Percentiles rank a stretch among this genome's conserved stretches.
Conservation (phyloP, 495 filamentous ascomycete genomes). For the Hyaloscypha finlandica region DNA sequence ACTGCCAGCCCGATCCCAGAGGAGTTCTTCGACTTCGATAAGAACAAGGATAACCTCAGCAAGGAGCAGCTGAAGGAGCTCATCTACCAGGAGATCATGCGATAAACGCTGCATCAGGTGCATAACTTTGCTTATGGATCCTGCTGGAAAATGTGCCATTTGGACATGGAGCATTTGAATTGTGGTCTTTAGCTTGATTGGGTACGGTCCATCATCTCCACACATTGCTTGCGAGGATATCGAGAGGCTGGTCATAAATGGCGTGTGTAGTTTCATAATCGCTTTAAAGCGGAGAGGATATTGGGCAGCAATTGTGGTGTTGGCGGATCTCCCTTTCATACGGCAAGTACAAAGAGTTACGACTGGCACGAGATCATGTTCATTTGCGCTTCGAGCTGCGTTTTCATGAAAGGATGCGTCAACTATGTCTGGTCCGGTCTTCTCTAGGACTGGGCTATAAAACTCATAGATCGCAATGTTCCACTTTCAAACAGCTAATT, state of each 20-base stretch:
- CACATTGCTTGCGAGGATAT: background rate
- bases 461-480: constrained; percentile 11
- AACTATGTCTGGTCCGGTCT: background rate
- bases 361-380: constrained; percentile 11
- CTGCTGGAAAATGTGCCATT: background rate
- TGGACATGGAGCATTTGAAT: background rate
- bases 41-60: constrained; percentile 97
- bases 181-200: background rate
- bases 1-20: constrained; percentile 95
- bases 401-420: background rate
- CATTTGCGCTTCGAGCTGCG: background rate
- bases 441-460: background rate
- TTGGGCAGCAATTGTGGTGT: background rate
- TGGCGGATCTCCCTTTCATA: background rate
- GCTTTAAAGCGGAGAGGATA: background rate
- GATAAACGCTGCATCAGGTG: constrained; percentile 51
- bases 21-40: constrained; percentile 99
- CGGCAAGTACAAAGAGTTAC: background rate
- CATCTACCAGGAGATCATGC: constrained; percentile 99
- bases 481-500: background rate
- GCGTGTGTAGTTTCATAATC: background rate
- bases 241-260: background rate
- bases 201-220: background rate
- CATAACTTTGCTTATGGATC: background rate
- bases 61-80: constrained; percentile 98